Evolutionary conservation across 2,329 filamentous ascomycete species (phyloP), one percentile per base, ranked within the genome.

Genomic region (Ascochyta clinopodiicola): DNA sequence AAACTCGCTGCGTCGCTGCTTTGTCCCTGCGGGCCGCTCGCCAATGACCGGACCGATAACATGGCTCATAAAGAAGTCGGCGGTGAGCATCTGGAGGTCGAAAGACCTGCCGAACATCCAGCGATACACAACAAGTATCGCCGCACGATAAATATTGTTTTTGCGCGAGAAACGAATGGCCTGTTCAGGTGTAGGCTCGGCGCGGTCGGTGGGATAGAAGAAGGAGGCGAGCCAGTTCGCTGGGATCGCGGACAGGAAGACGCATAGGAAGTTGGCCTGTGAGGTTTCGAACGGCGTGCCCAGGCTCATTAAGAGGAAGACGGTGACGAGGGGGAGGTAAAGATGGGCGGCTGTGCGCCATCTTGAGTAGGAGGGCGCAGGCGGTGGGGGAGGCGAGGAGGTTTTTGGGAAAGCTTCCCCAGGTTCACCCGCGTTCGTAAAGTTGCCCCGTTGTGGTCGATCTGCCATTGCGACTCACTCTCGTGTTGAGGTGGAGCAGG

Each of bases 141-240:
- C 46, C 15, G 59, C 60, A 22, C 59, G 64, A 42, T 61, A 61
- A 5, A 59, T 19, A 25, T 51, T 40, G 27, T 54, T 44, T 19
- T 54, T 60, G 42, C 57, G 62, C 15, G 58, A 62, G 51, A 67
- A 68, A 38, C 62, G 60, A 27, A 61, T 38, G 21, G 43, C 38
- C 38, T 60, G 42, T 38, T 51, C 38, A 12, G 54, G 54, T 13
- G 39, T 57, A 1, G 61, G 44, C 3, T 59, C 63, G 27, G 53
- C 40, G 6, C 56, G 58, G 29, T 64, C 53, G 17, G 38, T 19
- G 1, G 49, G 49, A 25, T 63, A 61, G 22, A 60, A 32, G 22
- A 48, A 21, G 15, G 63, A 64, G 10, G 37, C 62, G 15, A 60
- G 10, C 35, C 60, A 38, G 29, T 65, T 55, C 1, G 57, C 62